Base-by-base conservation (phyloP, 345 rosid species). In the Trapa bicornis region DNA sequence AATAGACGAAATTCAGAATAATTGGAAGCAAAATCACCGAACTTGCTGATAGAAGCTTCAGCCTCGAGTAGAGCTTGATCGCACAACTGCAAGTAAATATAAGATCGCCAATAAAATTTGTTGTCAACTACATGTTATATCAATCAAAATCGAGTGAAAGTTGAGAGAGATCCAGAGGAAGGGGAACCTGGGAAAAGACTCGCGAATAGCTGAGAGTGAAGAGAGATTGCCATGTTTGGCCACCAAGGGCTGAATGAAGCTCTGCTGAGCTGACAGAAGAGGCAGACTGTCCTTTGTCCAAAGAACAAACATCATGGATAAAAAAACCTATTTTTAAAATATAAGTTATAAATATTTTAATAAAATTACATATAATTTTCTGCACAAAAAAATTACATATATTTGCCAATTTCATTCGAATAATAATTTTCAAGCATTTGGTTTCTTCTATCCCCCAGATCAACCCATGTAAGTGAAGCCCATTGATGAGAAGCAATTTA, bases 21-120 rank as follows among this genome's bases (percentile, higher is more conserved):
- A 1, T 41, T 17, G 38, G 53, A 38, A 54, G 32, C 66, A 45
- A 62, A 76, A 78, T 58, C 64, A 75, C 57, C 83, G 65, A 52
- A 88, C 96, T 68, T 71, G 87, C 68, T 65, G 90, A 83, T 57
- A 85, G 90, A 76, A 83, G 86, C 81, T 80, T 89, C 56, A 89
- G 77, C 57, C 96, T 96, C 10, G 96, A 84, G 63, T 83, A 84
- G 56, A 84, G 81, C 83, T 78, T 85, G 75, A 87, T 77, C 50
- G 88, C 80, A 71, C 79, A 81, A 66, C 97, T 89, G 86, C 74
- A 70, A 77, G 38, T 22, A 22, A 32, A 32, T 75, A 47, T 52
- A 29, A 61, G 37, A 62, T 54, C 50, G 47, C 56, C 13, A 56
- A 16, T 12, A 7, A 52, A 54, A 36, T 4, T 7, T 6, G 22